Evolutionary conservation across 495 filamentous ascomycete genomes (phyloP), one percentile per base, ranked within the genome.

Genomic region (Penicillium chermesinum): DNA sequence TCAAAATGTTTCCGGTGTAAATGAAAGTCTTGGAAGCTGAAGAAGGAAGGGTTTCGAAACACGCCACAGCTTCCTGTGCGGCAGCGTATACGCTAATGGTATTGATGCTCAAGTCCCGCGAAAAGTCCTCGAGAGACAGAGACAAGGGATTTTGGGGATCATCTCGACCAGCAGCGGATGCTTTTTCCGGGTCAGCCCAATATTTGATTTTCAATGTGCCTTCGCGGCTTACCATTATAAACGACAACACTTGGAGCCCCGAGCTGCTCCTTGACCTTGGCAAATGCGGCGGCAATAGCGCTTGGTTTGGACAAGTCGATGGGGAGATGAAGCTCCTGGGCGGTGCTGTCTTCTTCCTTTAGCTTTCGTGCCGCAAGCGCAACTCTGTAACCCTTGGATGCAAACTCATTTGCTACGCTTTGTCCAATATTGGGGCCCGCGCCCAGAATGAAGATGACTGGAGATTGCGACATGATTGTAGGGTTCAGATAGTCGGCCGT

Each of bases 1-100:
- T 76, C 7, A 73, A 50, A 4, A 64, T 64, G 50, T 78, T 78
- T 4, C 75, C 75, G 10, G 73, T 76, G 49, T 65, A 76, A 42
- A 77, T 72, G 53, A 78, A 78, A 1, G 72, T 72, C 37, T 52
- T 63, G 9, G 71, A 55, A 22, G 59, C 63, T 16, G 49, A 41
- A 0, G 45, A 56, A 16, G 67, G 66, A 12, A 76, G 68, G 34
- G 65, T 17, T 20, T 32, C 57, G 42, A 76, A 76, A 25, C 52
- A 60, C 3, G 56, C 15, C 15, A 58, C 68, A 7, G 74, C 70
- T 49, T 74, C 60, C 49, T 74, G 63, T 7, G 72, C 71, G 17
- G 72, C 73, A 10, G 65, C 64, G 45, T 72, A 72, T 13, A 60
- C 65, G 44, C 66, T 72, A n/a, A 54, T 65, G 2, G 63, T 68